Evolutionary conservation across 1,284 basidiomycete genomes (phyloP), one percentile per base, ranked within the genome.

Genomic region (Chiua sp.): DNA sequence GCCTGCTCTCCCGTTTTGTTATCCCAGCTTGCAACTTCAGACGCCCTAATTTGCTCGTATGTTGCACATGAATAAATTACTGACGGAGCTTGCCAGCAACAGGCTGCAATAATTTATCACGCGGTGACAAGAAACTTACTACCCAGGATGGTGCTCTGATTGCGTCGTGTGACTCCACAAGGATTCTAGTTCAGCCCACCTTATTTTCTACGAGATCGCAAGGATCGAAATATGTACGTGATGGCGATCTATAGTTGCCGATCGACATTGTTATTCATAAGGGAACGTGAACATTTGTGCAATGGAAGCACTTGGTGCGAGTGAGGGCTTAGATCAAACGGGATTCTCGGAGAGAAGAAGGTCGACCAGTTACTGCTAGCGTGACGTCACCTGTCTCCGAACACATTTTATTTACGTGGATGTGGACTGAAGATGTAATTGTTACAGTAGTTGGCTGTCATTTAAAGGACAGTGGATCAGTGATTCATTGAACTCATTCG

Each of bases 341-440:
- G 37, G 23, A 4, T 32, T 55, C 53, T 53, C 52, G 12, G 42
- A 35, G 42, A 30, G 33, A 37, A 47, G 37, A 8, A 37, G 12
- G 35, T 13, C 35, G 35, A 39, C 18, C 16, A 39, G 37, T 39
- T 39, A 1, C 22, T n/a, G 42, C 22, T n/a, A 44, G 20, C 22
- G 20, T 44, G 42, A 44, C 42, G 42, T 44, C 42, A 44, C n/a
- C 42, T 22, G n/a, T 28, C 44, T 57, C 42, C 46, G 51, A 55
- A 20, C 51, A 22, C 50, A 49, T 37, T 28, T 20, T 55, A 23
- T 56, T 67, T 67, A 67, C 67, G 65, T 65, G 57, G n/a, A 33
- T 53, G 35, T 26, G 46, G 51, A 23, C 16, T 26, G 10, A 57
- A 66, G 39, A 59, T 69, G 68, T 69, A 70, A 68, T 72, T 52